Evolutionary conservation across 805 yeast genomes (phyloP).

Genomic region (Starmera amethionina): DNA sequence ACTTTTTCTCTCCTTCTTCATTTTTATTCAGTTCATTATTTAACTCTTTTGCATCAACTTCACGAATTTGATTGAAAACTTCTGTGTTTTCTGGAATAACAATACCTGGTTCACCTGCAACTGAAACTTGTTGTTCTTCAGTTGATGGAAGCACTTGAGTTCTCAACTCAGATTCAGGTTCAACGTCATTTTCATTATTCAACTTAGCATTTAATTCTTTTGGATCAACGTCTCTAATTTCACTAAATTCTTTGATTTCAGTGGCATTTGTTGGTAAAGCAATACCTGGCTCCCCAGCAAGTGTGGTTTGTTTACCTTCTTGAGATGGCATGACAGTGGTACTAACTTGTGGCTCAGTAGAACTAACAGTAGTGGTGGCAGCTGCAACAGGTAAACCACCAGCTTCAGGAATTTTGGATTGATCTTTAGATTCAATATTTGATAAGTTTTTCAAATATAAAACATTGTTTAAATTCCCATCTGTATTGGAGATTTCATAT

Average conservation of each 20-base stretch:
- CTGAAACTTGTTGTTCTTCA: slow-evolving; percentile 31
- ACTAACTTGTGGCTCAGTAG: background rate
- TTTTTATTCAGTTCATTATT: slow-evolving; percentile 31
- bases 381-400: slow-evolving; percentile 28
- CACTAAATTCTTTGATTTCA: slow-evolving; percentile 45
- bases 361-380: slow-evolving; percentile 5
- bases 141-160: slow-evolving; percentile 37
- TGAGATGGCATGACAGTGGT: slow-evolving; percentile 34
- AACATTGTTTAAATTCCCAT: slow-evolving; percentile 29
- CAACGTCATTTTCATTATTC: slow-evolving; percentile 5
- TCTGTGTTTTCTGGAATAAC: slow-evolving; percentile 53
- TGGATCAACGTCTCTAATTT: slow-evolving; percentile 38
- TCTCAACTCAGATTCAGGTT: slow-evolving; percentile 7
- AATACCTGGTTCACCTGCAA: slow-evolving; percentile 59
- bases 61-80: slow-evolving; percentile 49
- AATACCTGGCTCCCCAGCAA: slow-evolving; percentile 67
- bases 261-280: slow-evolving; percentile 47
- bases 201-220: slow-evolving; percentile 32
- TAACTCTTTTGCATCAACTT: slow-evolving; percentile 49
- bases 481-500: slow-evolving; percentile 34
- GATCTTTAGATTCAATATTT: slow-evolving; percentile 16
- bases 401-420: slow-evolving; percentile 34
- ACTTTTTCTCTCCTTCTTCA: slow-evolving; percentile 11
- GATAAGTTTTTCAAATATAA: slow-evolving; percentile 16
- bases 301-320: slow-evolving; percentile 26